These are phyloP conservation scores for Ganoderma lingzhi DNA, from an alignment of 1,284 basidiomycete species.

Conservation along the genomic window DNA sequence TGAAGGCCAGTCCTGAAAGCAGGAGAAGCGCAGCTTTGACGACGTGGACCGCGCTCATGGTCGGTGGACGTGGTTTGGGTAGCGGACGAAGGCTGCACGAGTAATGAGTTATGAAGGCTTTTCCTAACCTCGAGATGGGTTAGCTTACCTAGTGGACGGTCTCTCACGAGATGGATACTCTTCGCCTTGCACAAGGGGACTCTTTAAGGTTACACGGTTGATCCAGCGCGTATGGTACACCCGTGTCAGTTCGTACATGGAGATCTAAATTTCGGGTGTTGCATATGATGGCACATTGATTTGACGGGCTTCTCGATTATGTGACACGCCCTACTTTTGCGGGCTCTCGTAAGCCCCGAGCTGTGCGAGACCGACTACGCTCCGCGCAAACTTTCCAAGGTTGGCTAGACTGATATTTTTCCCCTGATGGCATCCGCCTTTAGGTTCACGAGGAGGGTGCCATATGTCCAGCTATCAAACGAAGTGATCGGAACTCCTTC, in stretches of 20 bases:
- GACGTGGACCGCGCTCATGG: no score
- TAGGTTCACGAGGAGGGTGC: not conserved
- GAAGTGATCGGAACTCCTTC: not conserved
- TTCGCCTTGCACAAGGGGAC: not conserved
- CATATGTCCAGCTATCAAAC: not conserved
- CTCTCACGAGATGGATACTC: not conserved
- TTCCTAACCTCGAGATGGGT: not conserved
- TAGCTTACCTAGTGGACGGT: not conserved
- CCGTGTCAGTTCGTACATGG: not conserved
- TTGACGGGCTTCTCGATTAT: not conserved
- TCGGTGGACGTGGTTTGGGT: not conserved
- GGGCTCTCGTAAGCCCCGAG: not conserved
- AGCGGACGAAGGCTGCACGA: not conserved
- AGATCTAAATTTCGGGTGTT: not conserved
- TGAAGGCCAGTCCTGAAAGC: conserved; percentile 1
- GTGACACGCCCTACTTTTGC: not conserved
- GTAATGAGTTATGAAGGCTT: not conserved
- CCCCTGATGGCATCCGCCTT: not conserved
- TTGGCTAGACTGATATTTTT: not conserved
- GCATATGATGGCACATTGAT: not conserved
- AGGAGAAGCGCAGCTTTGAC: not conserved
- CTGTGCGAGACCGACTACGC: not conserved
- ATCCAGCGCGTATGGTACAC: not conserved
- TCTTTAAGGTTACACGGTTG: not conserved
- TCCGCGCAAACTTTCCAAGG: not conserved